phyloP scores from a whole-genome alignment of 371 early-diverging fungal species.

The Mucor sp. region DNA sequence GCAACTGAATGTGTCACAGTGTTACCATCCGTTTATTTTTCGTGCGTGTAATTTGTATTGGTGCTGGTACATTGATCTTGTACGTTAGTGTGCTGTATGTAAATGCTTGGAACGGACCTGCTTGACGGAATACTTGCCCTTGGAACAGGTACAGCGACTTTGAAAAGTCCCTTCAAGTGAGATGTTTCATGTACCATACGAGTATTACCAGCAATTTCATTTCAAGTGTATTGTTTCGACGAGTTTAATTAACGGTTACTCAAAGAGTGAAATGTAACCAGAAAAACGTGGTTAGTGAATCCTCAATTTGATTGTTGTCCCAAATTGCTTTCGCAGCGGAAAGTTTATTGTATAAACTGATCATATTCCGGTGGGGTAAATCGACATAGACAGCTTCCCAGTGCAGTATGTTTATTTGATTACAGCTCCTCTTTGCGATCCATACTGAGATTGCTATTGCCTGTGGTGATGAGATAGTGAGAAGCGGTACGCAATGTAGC shows the following conservation, averaged over 20 bases:
- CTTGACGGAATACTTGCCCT: not conserved
- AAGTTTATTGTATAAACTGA: too few species aligned
- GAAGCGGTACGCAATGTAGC: too few species aligned
- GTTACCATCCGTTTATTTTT: not conserved
- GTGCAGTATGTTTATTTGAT: too few species aligned
- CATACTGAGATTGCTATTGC: too few species aligned
- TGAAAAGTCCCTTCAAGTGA: not conserved
- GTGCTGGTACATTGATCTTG: not conserved
- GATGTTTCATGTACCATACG: not conserved
- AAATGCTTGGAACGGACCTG: not conserved
- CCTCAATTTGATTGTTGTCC: not conserved
- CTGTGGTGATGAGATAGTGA: too few species aligned
- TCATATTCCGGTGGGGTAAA: too few species aligned
- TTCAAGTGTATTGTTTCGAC: not conserved
- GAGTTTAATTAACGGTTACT: not conserved
- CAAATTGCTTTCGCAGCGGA: too few species aligned
- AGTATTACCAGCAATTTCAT: not conserved
- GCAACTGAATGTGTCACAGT: constrained; percentile 5
- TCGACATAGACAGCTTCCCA: too few species aligned
- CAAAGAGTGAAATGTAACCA: not conserved
- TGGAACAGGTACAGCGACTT: too few species aligned
- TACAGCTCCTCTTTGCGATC: too few species aligned
- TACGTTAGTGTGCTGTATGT: not conserved
- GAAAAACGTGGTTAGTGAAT: not conserved
- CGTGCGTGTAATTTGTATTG: not conserved